Base-by-base conservation (phyloP, 2,329 filamentous ascomycete genomes). In the Harringtonia lauricola region DNA sequence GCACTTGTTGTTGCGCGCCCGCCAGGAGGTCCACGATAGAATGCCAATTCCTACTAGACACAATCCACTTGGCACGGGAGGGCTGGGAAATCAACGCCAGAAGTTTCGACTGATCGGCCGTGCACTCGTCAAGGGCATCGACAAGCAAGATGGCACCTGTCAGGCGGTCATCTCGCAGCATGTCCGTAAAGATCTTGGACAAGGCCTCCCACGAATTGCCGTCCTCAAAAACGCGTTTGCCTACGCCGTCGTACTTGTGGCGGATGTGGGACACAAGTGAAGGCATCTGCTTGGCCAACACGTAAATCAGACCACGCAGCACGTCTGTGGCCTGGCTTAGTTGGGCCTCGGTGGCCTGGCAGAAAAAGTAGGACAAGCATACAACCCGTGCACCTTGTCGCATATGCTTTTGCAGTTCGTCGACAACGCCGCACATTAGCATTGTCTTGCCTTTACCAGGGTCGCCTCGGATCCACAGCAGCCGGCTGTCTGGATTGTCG, bases 121-220 rank as follows among this genome's bases (percentile, higher is more conserved):
- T 37, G 47, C 68, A 73, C 50, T 74, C 67, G 45, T 74, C 66
- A 0, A 74, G 62, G 2, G 63, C 67, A 51, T 73, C 66, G 26
- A 74, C 55, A 3, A 72, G 47, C 4, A 72, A 36, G 47, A 61
- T 63, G 0, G 55, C 57, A 0, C 3, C 51, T 7, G 49, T 29
- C 13, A 65, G 43, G 8, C 26, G 49, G 1, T 53, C 47, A 42
- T 69, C 64, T 36, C 57, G 24, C 1, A 74, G 43, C 13, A 72
- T 66, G 22, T 56, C 51, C 1, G 15, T 45, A 5, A 72, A 59
- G 14, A 71, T 61, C 12, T 60, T 48, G 6, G 54, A 59, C 18
- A 72, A 42, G 14, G 57, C 57, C 39, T 55, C 40, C 57, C 56
- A 67, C 3, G 61, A 58, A 54, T 70, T 68, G 4, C 36, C 19